These are phyloP conservation scores for Leucocoprinus birnbaumii DNA, from an alignment of 768 basidiomycete species.

Conservation along the genomic window DNA sequence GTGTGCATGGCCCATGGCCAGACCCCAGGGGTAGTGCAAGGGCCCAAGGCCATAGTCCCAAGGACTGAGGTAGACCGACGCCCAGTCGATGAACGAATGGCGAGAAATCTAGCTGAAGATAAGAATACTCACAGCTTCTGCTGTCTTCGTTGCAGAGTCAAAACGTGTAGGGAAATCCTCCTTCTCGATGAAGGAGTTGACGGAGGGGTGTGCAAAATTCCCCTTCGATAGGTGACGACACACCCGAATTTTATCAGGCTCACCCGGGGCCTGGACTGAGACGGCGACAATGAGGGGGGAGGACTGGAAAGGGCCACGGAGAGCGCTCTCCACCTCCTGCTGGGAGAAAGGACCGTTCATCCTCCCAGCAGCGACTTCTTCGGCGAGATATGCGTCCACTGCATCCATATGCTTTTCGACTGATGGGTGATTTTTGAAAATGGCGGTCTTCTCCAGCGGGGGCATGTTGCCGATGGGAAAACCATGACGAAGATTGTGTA, in stretches of 20 bases:
- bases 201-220: conserved; percentile 8
- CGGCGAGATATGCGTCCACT: conserved; percentile 17
- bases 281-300: conserved; percentile 24
- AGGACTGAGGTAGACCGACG: too few relatives aligned
- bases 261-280: conserved; percentile 20
- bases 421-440: conserved; percentile 21
- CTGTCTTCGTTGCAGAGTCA: conserved; percentile 20
- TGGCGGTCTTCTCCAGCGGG: conserved; percentile 13
- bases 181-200: conserved; percentile 22
- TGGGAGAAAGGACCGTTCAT: conserved; percentile 25
- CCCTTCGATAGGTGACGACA: conserved; percentile 27
- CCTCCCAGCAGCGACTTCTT: conserved; percentile 17
- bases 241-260: conserved; percentile 21
- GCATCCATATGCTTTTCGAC: conserved; percentile 4
- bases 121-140: conserved; percentile 21
- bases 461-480: conserved; percentile 33
- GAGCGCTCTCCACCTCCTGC: conserved; percentile 14
- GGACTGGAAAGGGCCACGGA: conserved; percentile 26
- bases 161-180: conserved; percentile 25
- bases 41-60: too few relatives aligned
- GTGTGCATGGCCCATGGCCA: too few relatives aligned
- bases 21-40: too few relatives aligned
- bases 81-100: too few relatives aligned
- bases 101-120: too few relatives aligned
- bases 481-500: conserved; percentile 24